phyloP scores from a whole-genome alignment of 345 rosid species.

The Abelmoschus esculentus region DNA sequence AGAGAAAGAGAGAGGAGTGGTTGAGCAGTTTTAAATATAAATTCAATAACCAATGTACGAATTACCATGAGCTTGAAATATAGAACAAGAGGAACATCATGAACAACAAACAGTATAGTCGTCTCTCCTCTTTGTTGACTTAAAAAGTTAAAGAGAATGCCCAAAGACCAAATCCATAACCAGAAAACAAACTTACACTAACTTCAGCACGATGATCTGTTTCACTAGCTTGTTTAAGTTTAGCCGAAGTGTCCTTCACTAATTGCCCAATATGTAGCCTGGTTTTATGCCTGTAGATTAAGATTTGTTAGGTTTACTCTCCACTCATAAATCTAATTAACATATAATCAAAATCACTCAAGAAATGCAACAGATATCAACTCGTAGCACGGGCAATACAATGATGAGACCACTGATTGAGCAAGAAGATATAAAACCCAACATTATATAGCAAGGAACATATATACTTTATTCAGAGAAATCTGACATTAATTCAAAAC shows the following conservation, averaged over 20 bases:
- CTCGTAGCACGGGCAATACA: neutral
- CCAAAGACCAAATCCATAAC: neutral
- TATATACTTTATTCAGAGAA: neutral
- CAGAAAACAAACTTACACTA: constrained; percentile 34
- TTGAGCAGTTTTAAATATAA: too few species aligned
- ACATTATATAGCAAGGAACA: neutral
- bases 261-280: constrained; percentile 71
- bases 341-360: constrained; percentile 11
- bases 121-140: constrained; percentile 57
- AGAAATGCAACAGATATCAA: neutral
- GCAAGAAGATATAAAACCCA: neutral
- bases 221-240: constrained; percentile 84
- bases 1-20: too few species aligned
- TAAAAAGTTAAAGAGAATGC: constrained; percentile 23
- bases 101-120: too few species aligned
- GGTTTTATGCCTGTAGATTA: constrained; percentile 59
- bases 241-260: constrained; percentile 89
- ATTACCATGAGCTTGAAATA: too few species aligned
- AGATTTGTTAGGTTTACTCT: neutral
- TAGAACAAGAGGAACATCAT: too few species aligned
- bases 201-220: constrained; percentile 71
- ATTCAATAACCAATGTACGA: too few species aligned
- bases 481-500: neutral
- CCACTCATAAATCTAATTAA: neutral
- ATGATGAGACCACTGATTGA: neutral